phyloP scores from a whole-genome alignment of 129 eudicot genomes.

The Flaveria linearis region DNA sequence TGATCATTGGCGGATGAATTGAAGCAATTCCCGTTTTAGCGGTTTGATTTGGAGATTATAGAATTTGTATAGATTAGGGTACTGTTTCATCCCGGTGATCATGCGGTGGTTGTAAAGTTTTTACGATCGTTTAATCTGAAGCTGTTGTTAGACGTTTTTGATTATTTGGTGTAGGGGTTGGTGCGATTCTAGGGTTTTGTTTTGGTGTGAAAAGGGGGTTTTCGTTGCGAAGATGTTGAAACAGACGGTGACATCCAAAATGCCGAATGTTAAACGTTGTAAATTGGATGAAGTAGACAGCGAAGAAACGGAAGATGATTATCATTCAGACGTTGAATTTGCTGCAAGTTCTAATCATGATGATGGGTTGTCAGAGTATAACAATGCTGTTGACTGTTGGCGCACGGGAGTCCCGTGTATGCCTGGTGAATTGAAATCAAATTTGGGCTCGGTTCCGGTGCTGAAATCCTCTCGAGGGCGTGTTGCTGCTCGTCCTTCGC shows the following conservation, averaged over 20 bases:
- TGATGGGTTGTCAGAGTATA: slow-evolving; percentile 2
- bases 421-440: slow-evolving; percentile 30
- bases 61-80: not conserved
- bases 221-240: slow-evolving; percentile 33
- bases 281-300: slow-evolving; percentile 32
- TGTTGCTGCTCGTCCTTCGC: slow-evolving; percentile 44
- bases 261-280: slow-evolving; percentile 59
- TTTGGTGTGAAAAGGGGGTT: slow-evolving; percentile 4
- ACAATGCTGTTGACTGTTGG: slow-evolving; percentile 32
- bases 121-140: not conserved
- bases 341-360: not conserved
- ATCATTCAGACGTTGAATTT: slow-evolving; percentile 25
- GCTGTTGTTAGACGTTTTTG: not conserved
- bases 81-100: slow-evolving; percentile 2
- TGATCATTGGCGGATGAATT: not conserved
- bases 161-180: not conserved
- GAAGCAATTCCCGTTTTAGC: not conserved
- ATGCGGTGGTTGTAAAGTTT: not conserved
- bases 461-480: slow-evolving; percentile 58
- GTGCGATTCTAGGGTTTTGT: slow-evolving; percentile 42
- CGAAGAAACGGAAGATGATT: slow-evolving; percentile 30
- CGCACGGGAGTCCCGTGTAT: slow-evolving; percentile 25
- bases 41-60: slow-evolving; percentile 2
- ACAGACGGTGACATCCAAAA: slow-evolving; percentile 39
- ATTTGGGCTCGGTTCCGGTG: slow-evolving; percentile 21